Evolutionary conservation across 2,329 filamentous ascomycete genomes (phyloP), one percentile per base, ranked within the genome.

Genomic region (Coniella lustricola): DNA sequence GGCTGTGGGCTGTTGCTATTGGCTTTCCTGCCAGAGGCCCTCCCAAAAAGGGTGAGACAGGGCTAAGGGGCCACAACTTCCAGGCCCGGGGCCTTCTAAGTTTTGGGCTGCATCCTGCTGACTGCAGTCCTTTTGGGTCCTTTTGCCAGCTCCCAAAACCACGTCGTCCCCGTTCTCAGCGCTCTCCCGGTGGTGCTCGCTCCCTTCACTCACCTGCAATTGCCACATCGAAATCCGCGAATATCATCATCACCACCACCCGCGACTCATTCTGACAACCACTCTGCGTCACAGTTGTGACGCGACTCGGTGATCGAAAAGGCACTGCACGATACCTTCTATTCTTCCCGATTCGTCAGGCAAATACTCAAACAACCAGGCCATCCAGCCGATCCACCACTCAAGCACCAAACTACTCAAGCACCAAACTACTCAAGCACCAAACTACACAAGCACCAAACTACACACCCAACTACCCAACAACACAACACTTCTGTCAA

Each of bases 211-310:
- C 16, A 18, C 32, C 39, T 14, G 25, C 9, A 9, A 13, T 25
- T 12, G 39, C 7, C 39, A 12, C 18, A 16, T 7, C 38, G 16
- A 41, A n/a, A 31, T 12, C 40, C 40, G 40, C 40, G 40, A 29
- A 42, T 42, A 42, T 25, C 40, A 32, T 42, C 40, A 42, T 21
- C 32, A 42, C 40, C 40, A 32, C 32, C 40, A 42, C n/a, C 12
- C 29, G 20, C 29, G 25, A n/a, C 8, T 18, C 29, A 42, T 5
- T 12, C 12, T 20, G 29, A 42, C 16, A 9, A 7, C 40, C 17
- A 33, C 13, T 2, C 29, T 10, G 25, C 40, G 20, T 14, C 4
- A n/a, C n/a, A 3, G 14, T 10, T 18, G 40, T 42, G 40, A 42
- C 40, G 40, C 16, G 25, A 33, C 40, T 4, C 20, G 40, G 32